These are phyloP conservation scores for Mariannaea sp. DNA, from an alignment of 2,329 filamentous ascomycete species.

Conservation along the genomic window DNA sequence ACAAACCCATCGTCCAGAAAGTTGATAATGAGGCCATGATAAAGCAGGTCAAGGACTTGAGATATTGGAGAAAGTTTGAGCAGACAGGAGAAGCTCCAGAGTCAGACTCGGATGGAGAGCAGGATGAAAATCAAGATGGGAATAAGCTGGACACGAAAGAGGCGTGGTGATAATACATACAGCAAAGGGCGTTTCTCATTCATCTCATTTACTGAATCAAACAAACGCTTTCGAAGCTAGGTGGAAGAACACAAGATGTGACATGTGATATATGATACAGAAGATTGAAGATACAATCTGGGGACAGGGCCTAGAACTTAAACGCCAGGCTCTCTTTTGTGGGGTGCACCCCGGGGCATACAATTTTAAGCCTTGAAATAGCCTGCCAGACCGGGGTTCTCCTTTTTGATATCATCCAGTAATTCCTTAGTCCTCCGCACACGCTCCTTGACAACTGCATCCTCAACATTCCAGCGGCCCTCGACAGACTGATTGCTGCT, in stretches of 20 bases:
- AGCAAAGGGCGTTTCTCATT: constrained; percentile 13
- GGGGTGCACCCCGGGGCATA: not conserved
- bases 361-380: constrained; percentile 48
- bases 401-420: constrained; percentile 53
- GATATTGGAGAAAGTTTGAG: constrained; percentile 37
- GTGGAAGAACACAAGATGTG: constrained; percentile 14
- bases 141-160: constrained; percentile 2
- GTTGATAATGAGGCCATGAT: constrained; percentile 30
- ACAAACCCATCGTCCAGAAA: constrained; percentile 36
- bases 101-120: constrained; percentile 32
- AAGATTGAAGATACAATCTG: constrained; percentile 19
- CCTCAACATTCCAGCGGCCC: constrained; percentile 60
- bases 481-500: constrained; percentile 42
- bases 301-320: constrained; percentile 4
- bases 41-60: constrained; percentile 31
- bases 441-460: constrained; percentile 58
- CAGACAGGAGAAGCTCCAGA: constrained; percentile 37
- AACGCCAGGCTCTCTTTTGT: constrained; percentile 11
- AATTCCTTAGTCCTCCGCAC: constrained; percentile 56
- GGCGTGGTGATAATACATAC: not conserved
- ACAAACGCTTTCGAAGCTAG: constrained; percentile 17
- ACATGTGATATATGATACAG: constrained; percentile 27
- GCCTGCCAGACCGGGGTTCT: constrained; percentile 41
- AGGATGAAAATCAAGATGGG: constrained; percentile 11
- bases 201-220: constrained; percentile 30